phyloP scores from a whole-genome alignment of 176 grass and related monocot species.

The Metroxylon sagu region DNA sequence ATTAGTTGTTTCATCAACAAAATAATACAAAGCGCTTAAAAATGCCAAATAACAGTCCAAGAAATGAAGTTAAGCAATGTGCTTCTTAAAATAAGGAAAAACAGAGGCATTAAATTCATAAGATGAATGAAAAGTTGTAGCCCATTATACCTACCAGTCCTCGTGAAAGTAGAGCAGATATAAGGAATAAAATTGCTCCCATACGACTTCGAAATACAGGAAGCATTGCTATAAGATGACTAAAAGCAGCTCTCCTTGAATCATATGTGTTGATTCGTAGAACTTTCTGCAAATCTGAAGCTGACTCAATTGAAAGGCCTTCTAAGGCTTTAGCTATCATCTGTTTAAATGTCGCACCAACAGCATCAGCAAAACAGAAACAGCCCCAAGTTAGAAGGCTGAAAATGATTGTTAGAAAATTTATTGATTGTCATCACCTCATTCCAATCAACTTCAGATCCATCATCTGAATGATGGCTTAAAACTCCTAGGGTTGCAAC shows the following conservation, averaged over 20 bases:
- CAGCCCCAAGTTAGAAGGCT: too few species aligned
- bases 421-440: slow-evolving; percentile 17
- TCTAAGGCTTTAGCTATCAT: slow-evolving; percentile 53
- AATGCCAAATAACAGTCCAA: too few species aligned
- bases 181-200: slow-evolving; percentile 87
- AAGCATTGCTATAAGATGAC: slow-evolving; percentile 52
- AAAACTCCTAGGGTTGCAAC: slow-evolving; percentile 50
- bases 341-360: slow-evolving; percentile 22
- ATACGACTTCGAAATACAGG: slow-evolving; percentile 82
- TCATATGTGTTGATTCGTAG: slow-evolving; percentile 55
- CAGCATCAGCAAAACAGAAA: too few species aligned
- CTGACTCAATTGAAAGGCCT: slow-evolving; percentile 79
- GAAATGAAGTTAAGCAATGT: too few species aligned
- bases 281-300: slow-evolving; percentile 83
- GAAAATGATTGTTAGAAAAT: neutral
- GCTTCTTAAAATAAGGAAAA: too few species aligned
- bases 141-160: slow-evolving; percentile 57
- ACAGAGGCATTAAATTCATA: too few species aligned
- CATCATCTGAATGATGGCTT: slow-evolving; percentile 38
- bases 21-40: too few species aligned
- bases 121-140: too few species aligned
- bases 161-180: slow-evolving; percentile 81
- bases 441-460: slow-evolving; percentile 27
- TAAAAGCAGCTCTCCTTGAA: slow-evolving; percentile 60
- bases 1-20: too few species aligned